phyloP scores from a whole-genome alignment of 1,284 basidiomycete species.

The Ceratobasidium sp. region DNA sequence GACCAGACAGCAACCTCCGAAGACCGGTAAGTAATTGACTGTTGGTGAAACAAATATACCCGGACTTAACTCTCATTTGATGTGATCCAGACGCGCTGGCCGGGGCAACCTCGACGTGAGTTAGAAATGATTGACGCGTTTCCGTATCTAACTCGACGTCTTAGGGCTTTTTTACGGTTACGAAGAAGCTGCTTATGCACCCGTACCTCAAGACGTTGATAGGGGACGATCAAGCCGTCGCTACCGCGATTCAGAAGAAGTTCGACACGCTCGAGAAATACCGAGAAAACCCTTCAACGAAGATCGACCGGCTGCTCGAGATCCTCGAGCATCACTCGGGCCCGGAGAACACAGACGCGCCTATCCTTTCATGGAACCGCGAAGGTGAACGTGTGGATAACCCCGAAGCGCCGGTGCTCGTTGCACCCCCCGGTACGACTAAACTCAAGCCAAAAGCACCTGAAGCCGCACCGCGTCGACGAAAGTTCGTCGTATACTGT shows the following conservation, averaged over 20 bases:
- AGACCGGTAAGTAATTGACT: background rate
- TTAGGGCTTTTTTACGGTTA: constrained; percentile 3
- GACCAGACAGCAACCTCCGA: background rate
- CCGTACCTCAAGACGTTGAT: background rate
- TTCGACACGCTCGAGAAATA: background rate
- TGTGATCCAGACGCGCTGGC: no score
- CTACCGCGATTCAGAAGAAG: background rate
- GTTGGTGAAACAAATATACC: no score
- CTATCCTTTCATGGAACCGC: background rate
- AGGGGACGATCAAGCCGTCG: background rate
- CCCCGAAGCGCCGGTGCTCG: background rate
- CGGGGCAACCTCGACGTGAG: background rate
- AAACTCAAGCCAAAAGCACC: no score
- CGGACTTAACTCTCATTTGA: no score
- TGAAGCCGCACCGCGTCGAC: background rate
- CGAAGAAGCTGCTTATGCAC: constrained; percentile 5
- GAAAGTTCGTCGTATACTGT: constrained; percentile 1
- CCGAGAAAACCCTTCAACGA: background rate
- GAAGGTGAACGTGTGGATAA: background rate
- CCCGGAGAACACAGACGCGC: background rate
- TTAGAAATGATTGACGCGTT: no score
- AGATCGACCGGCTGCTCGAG: background rate
- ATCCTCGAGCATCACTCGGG: background rate
- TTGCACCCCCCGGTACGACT: background rate
- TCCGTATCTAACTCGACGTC: background rate